phyloP scores from a whole-genome alignment of 176 grass and related monocot species.

The Leersia perrieri region DNA sequence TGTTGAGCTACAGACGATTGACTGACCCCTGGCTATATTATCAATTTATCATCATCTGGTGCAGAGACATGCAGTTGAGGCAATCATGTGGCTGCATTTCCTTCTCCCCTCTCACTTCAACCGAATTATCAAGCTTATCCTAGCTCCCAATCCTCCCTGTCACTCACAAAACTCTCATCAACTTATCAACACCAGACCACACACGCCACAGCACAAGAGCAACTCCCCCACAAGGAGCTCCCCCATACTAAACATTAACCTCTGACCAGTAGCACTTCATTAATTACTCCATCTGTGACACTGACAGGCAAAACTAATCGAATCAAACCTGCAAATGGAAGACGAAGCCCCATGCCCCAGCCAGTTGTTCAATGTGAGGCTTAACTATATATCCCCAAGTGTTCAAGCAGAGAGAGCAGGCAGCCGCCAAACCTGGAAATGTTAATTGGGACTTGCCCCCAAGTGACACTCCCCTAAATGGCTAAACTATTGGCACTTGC shows the following conservation, averaged over 20 bases:
- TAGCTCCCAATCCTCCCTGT: neutral
- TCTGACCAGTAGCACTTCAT: neutral
- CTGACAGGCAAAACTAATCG: neutral
- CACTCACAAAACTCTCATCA: neutral
- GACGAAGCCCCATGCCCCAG: neutral
- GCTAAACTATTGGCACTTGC: neutral
- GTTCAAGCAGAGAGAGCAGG: neutral
- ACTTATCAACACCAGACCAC: neutral
- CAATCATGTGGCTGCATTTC: neutral
- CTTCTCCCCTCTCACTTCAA: neutral
- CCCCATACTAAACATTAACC: neutral
- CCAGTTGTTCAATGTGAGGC: neutral
- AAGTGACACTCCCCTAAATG: neutral
- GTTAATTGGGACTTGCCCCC: neutral
- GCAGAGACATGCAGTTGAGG: neutral
- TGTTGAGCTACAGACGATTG: neutral
- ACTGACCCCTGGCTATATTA: neutral
- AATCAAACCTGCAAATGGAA: neutral
- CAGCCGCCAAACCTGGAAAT: neutral
- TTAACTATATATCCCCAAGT: neutral
- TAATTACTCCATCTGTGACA: neutral
- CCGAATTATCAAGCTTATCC: conserved; percentile 15
- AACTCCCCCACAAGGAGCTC: neutral
- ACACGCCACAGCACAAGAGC: neutral
- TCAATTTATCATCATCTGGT: neutral